Evolutionary conservation across 1,139 yeast genomes (phyloP).

Genomic region (Hansenula anomala): DNA sequence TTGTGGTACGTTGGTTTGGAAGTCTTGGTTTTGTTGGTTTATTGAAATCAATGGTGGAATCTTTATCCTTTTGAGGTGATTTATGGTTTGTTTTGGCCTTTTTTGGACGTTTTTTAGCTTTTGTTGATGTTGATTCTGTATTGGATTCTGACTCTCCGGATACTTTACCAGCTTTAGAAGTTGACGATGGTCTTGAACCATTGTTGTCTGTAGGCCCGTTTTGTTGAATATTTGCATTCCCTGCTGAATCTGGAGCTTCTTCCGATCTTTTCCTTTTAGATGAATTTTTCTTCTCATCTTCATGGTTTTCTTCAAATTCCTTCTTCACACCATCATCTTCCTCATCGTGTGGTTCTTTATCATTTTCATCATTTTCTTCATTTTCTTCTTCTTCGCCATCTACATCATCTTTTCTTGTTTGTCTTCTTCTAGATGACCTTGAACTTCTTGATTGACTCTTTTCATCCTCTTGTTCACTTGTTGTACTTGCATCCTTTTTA

Average conservation of each 20-base stretch:
- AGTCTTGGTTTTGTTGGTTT: constrained; percentile 79
- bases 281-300: constrained; percentile 4
- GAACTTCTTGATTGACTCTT: constrained; percentile 11
- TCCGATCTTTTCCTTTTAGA: constrained; percentile 7
- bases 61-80: constrained; percentile 20
- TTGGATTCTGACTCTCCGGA: constrained; percentile 17
- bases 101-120: constrained; percentile 13
- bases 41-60: constrained; percentile 35
- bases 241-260: constrained; percentile 8
- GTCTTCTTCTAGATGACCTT: constrained; percentile 17
- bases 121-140: constrained; percentile 6
- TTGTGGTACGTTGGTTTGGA: constrained; percentile 69
- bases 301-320: constrained; percentile 9
- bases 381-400: constrained; percentile 12
- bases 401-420: constrained; percentile 16
- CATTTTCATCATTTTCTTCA: constrained; percentile 11
- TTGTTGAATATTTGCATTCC: constrained; percentile 1
- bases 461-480: constrained; percentile 22
- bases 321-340: constrained; percentile 10
- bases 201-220: no score
- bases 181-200: constrained; percentile 1
- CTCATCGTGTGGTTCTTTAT: constrained; percentile 12
- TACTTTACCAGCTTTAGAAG: constrained; percentile 1
- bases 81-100: constrained; percentile 9
- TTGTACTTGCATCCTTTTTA: constrained; percentile 23